Conservation (phyloP, 768 basidiomycete genomes). For the Suillus variegatus region DNA sequence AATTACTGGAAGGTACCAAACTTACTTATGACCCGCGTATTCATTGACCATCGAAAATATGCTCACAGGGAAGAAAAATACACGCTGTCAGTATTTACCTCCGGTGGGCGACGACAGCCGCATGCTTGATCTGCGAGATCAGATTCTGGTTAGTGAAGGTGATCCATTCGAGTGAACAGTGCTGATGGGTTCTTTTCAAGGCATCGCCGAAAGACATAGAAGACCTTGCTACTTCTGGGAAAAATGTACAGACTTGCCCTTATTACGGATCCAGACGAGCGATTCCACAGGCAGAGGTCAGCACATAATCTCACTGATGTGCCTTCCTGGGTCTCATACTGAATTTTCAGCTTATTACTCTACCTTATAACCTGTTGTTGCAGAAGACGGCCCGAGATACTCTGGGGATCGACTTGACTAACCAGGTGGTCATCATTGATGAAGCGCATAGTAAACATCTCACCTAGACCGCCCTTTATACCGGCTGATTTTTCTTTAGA, state of each 20-base stretch:
- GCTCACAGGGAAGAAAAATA: slow-evolving; percentile 56
- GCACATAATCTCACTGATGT: slow-evolving; percentile 12
- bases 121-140: slow-evolving; percentile 85
- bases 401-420: slow-evolving; percentile 79
- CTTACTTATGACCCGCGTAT: neutral
- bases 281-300: slow-evolving; percentile 87
- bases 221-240: slow-evolving; percentile 78
- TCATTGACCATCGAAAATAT: slow-evolving; percentile 9
- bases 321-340: neutral
- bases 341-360: slow-evolving; percentile 68
- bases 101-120: slow-evolving; percentile 61
- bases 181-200: slow-evolving; percentile 37
- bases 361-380: slow-evolving; percentile 92
- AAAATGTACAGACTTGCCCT: slow-evolving; percentile 72
- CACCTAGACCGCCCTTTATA: neutral
- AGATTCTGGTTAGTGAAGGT: slow-evolving; percentile 61
- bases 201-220: slow-evolving; percentile 93
- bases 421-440: slow-evolving; percentile 89
- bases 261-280: slow-evolving; percentile 92
- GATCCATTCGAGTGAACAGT: neutral
- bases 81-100: slow-evolving; percentile 79
- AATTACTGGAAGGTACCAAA: slow-evolving; percentile 64
- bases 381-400: slow-evolving; percentile 83
- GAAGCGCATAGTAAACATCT: slow-evolving; percentile 88
- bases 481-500: slow-evolving; percentile 45